Base-by-base conservation (phyloP, 73 alveolate genomes). In the Halteria grandinella region DNA sequence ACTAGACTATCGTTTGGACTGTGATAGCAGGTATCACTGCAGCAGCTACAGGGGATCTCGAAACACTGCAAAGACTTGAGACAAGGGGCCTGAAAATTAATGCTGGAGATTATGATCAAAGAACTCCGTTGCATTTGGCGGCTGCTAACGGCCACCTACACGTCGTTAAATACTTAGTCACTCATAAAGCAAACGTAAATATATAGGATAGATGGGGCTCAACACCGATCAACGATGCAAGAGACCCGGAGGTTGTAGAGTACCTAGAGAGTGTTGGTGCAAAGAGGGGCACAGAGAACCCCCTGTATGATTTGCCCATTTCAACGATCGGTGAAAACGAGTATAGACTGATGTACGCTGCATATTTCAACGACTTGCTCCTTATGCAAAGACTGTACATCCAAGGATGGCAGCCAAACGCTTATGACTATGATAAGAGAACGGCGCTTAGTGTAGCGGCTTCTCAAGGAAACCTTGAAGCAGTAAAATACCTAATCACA, bases 81-180 rank as follows among this genome's bases (percentile, higher is more conserved):
- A 69, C 72, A 6, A 27, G 36, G n/a, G 87, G 87, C 1, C 24
- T 52, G 11, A 43, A 58, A 15, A 28, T 75, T 8, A 57, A 54
- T 28, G 39, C 11, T 15, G 59, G 69, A 57, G 87, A 75, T 34
- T 75, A 75, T 31, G 87, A 75, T 28, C 0, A 37, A 0, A 32
- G 90, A 75, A 80, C 91, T n/a, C 78, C 92, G 14, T 45, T 83
- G 21, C 92, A 83, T 36, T 51, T 59, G 7, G 92, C 92, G 0
- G 87, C 92, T 23, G 74, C 63, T 25, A 34, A 23, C 0, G 91
- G 91, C n/a, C 86, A 57, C 24, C 33, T 73, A 32, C 51, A 24
- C 33, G 86, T 73, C 14, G 50, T 73, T 20, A 39, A 34, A 53
- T 36, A 36, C 43, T 52, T 73, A 60, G 17, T 73, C 31, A 25